Base-by-base conservation (phyloP, 495 filamentous ascomycete genomes). In the Aspergillus bridgeri region DNA sequence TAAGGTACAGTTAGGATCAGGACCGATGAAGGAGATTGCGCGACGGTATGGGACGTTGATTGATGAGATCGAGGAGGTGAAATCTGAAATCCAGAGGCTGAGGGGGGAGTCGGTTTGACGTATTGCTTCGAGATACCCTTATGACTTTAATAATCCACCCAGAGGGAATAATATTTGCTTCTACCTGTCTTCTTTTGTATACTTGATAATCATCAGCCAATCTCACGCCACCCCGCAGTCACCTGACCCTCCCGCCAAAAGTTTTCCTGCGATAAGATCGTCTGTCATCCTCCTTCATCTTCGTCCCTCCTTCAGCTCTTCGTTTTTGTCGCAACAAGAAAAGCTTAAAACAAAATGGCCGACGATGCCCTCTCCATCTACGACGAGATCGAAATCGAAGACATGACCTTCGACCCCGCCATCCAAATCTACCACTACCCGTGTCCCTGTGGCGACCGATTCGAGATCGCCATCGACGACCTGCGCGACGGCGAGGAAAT, bases 311-410 rank as follows among this genome's bases (percentile, higher is more conserved):
- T 49, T 48, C 22, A 5, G 55, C 5, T 11, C 18, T 25, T 22
- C 27, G 49, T 52, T 49, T 13, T 38, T 46, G n/a, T 25, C 47
- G 27, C 0, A 22, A 42, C 17, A 42, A 27, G 17, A 49, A 60
- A 52, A n/a, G n/a, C n/a, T n/a, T n/a, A n/a, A n/a, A n/a, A n/a
- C 17, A 77, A 67, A 48, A 90, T 89, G 88, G 79, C 86, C 22
- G 88, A 89, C 65, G 85, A 86, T 42, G 73, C 80, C 48, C 69
- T 85, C 46, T 84, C 87, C 56, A 88, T 96, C 66, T 98, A 98
- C 79, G 94, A 98, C 73, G 93, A 98, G 74, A 91, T 98, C 76
- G 94, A 98, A 70, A 97, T 98, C 81, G 94, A 98, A 71, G 94
- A 98, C 71, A 96, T 98, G 89, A 94, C 90, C 68, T 98, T 84